phyloP scores from a whole-genome alignment of 192 early-diverging fungal species.

The Pilobolus umbonatus region DNA sequence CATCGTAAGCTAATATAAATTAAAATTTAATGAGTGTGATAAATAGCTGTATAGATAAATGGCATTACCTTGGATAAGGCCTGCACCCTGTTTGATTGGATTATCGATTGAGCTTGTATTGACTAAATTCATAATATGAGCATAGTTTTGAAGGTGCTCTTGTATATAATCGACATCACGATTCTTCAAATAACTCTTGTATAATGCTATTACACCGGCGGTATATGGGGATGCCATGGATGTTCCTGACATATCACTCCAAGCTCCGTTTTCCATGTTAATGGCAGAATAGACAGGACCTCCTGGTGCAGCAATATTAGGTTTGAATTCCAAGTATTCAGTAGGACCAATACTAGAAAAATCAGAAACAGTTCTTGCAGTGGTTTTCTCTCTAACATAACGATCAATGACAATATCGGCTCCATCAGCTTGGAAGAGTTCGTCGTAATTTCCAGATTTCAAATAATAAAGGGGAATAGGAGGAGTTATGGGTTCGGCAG shows the following conservation, averaged over 20 bases:
- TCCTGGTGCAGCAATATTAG: conserved; percentile 51
- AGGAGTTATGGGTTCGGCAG: no score
- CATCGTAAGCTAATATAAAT: conserved; percentile 26
- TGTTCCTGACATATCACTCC: conserved; percentile 73
- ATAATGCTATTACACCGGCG: conserved; percentile 56
- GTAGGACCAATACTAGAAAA: conserved; percentile 69
- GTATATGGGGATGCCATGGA: conserved; percentile 90
- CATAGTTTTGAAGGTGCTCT: conserved; percentile 34
- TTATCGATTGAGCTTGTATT: conserved; percentile 9
- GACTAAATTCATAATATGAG: neutral
- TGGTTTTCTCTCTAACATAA: no score
- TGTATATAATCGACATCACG: conserved; percentile 19
- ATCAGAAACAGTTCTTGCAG: conserved; percentile 52
- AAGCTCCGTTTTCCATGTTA: conserved; percentile 42
- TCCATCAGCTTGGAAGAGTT: no score
- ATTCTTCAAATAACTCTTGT: conserved; percentile 30
- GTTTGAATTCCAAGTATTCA: conserved; percentile 55
- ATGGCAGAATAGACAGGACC: conserved; percentile 51
- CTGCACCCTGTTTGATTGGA: conserved; percentile 46
- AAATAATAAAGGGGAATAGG: no score
- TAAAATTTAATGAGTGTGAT: neutral
- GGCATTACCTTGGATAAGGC: conserved; percentile 45
- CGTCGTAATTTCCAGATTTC: no score
- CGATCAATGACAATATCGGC: no score
- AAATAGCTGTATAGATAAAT: neutral